Evolutionary conservation across 2,329 filamentous ascomycete species (phyloP).

Genomic region (Aspergillus novofumigatus): DNA sequence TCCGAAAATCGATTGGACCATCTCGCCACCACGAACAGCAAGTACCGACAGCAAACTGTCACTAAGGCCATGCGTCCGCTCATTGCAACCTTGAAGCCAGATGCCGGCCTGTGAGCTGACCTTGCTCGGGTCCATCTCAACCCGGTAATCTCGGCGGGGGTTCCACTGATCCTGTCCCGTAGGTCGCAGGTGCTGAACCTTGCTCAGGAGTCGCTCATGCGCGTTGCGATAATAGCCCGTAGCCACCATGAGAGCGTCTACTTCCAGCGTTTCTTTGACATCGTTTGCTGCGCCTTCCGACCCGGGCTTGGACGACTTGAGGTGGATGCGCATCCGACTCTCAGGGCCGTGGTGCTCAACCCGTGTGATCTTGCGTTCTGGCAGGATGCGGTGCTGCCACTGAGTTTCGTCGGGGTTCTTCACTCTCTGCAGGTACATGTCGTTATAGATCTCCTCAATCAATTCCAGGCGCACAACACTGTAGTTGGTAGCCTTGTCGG

Average conservation of each 20-base stretch:
- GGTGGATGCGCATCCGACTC: constrained; percentile 55
- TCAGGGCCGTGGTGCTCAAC: constrained; percentile 52
- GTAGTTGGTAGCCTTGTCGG: constrained; percentile 86
- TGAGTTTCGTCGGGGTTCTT: constrained; percentile 62
- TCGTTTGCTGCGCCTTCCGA: constrained; percentile 32
- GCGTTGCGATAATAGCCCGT: constrained; percentile 79
- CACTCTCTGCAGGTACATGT: constrained; percentile 80
- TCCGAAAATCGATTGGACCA: constrained; percentile 71
- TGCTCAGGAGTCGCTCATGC: constrained; percentile 71
- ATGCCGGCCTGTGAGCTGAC: constrained; percentile 73
- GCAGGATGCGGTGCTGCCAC: constrained; percentile 80
- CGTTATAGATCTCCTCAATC: constrained; percentile 82
- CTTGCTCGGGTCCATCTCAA: constrained; percentile 64
- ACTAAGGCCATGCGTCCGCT: constrained; percentile 83
- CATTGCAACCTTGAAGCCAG: constrained; percentile 92
- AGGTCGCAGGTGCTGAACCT: constrained; percentile 63
- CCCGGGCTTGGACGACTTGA: constrained; percentile 47
- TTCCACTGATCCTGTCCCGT: constrained; percentile 55
- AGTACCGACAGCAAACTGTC: constrained; percentile 78
- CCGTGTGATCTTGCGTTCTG: constrained; percentile 61
- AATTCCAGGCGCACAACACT: constrained; percentile 87
- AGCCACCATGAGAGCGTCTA: constrained; percentile 78
- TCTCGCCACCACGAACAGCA: constrained; percentile 69
- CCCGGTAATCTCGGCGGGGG: constrained; percentile 73
- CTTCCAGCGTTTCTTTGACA: constrained; percentile 61